Conservation (phyloP, 2,329 filamentous ascomycete species). For the Fusarium sp. region DNA sequence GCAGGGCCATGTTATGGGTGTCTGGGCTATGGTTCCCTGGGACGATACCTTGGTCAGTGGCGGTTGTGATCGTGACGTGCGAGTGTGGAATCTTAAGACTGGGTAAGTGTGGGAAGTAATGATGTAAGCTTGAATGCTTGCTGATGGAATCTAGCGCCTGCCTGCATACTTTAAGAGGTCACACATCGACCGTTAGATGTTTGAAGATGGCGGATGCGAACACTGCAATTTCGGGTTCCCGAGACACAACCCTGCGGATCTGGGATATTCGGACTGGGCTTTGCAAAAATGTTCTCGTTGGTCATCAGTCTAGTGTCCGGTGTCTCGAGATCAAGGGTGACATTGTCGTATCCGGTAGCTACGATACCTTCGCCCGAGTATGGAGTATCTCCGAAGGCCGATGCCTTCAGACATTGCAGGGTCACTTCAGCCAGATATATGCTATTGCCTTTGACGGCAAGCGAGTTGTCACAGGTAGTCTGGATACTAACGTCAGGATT, state of each 20-base stretch:
- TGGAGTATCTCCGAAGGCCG: constrained; percentile 98
- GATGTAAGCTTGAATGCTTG: background rate
- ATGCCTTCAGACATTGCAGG: constrained; percentile 89
- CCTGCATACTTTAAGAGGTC: constrained; percentile 88
- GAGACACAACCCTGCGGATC: constrained; percentile 93
- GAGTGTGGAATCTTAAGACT: constrained; percentile 95
- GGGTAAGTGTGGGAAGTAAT: constrained; percentile 72
- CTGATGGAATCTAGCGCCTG: constrained; percentile 69
- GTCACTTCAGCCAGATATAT: constrained; percentile 99
- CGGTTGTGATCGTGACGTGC: constrained; percentile 95
- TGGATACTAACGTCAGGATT: constrained; percentile 96
- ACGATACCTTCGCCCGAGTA: constrained; percentile 95
- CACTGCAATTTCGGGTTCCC: constrained; percentile 95
- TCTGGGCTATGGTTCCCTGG: constrained; percentile 99
- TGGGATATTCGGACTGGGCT: constrained; percentile 94
- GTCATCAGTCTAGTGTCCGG: constrained; percentile 94
- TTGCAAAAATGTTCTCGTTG: constrained; percentile 92
- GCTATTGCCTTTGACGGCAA: constrained; percentile 97
- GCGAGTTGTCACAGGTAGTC: constrained; percentile 92
- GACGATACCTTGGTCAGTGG: constrained; percentile 95
- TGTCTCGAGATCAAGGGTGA: constrained; percentile 97
- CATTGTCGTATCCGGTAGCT: constrained; percentile 97
- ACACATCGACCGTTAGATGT: constrained; percentile 96
- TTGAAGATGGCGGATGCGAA: constrained; percentile 97
- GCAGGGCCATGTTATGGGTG: constrained; percentile 97